phyloP scores from a whole-genome alignment of 257 asterid species.

The Solanum gracilifrons region DNA sequence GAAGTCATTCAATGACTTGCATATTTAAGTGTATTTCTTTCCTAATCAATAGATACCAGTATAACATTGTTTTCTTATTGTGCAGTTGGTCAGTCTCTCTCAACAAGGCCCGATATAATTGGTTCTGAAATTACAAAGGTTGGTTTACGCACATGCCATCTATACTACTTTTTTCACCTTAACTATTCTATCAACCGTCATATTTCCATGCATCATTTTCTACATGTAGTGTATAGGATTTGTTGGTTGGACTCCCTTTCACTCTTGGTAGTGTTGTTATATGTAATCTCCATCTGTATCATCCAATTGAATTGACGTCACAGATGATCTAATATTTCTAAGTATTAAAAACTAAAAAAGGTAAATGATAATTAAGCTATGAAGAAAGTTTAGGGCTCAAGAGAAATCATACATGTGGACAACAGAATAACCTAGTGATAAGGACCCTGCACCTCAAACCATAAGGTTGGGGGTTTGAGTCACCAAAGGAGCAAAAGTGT shows the following conservation, averaged over 20 bases:
- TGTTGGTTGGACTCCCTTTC: background rate
- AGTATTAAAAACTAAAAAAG: background rate
- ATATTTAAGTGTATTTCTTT: background rate
- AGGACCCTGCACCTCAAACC: background rate
- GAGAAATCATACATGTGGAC: background rate
- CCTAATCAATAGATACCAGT: conserved; percentile 1
- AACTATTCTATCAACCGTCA: background rate
- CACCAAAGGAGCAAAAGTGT: background rate
- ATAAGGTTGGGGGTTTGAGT: background rate
- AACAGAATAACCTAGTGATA: background rate
- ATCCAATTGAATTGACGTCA: background rate
- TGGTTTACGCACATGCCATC: conserved; percentile 3
- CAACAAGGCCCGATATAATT: conserved; percentile 91
- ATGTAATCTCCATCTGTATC: background rate
- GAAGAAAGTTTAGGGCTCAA: background rate
- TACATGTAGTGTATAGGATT: background rate
- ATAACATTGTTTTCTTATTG: conserved; percentile 7
- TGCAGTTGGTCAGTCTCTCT: conserved; percentile 95
- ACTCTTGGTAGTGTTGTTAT: background rate
- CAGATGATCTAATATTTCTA: background rate
- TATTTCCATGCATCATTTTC: background rate
- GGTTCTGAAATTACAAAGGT: conserved; percentile 85
- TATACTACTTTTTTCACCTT: background rate
- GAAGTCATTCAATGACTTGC: background rate
- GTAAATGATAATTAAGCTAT: background rate